Evolutionary conservation across 1,139 yeast species (phyloP), one percentile per base, ranked within the genome.

Genomic region (Pneumocystis sp.): DNA sequence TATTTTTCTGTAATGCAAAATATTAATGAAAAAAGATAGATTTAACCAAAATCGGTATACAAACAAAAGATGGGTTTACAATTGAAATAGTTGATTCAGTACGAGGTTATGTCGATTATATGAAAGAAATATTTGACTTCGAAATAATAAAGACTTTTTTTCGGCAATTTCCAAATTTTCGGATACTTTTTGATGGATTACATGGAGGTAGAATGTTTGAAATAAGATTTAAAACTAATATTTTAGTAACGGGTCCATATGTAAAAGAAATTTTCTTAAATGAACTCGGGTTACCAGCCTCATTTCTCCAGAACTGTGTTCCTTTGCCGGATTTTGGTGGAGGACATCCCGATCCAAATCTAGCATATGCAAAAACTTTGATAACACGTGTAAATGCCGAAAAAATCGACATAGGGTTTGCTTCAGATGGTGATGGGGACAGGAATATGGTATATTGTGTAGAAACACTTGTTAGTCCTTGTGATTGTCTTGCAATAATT

Each of bases 351-450:
- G 98, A 93, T 77, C 98, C 98, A 70, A 93, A 93, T 77, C 82
- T 93, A 76, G 91, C 97, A 21, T 95, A 95, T 74, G 98, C 98
- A 15, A 84, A 83, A 70, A 83, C 96, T 17, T 81, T 93, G 70
- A 98, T 93, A 39, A 87, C 84, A 64, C 82, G 83, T 70, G 98
- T 93, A 17, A 97, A 93, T 74, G 75, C 77, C 39, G 87, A 87
- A 69, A 78, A 83, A 67, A 87, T 91, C 70, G 89, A 95, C 8
- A 91, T 93, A 76, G 98, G 98, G 70, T 98, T 98, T 57, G 98
- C 98, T 6, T 87, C 96, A 21, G 98, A 93, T 74, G 98, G 98
- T 76, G 98, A 93, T 74, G 98, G 98, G 76, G 98, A 93, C 76
- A 84, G 98, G 78, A 93, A 93, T 76, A 93, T 93, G 98, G 95